These are phyloP conservation scores for Umbilicaria muhlenbergii DNA, from an alignment of 495 filamentous ascomycete genomes.

Conservation along the genomic window DNA sequence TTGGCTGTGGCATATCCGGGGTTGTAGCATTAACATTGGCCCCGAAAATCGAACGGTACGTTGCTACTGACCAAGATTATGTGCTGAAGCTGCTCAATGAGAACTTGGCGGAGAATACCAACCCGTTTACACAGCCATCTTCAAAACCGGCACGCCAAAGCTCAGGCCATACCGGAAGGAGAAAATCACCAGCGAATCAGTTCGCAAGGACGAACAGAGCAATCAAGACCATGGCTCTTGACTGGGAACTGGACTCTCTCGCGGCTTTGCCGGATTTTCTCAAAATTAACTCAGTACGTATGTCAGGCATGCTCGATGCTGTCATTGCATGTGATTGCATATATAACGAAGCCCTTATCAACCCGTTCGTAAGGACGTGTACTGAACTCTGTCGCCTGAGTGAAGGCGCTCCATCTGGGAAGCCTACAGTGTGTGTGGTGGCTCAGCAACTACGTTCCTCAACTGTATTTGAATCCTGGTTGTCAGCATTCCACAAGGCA, in stretches of 20 bases:
- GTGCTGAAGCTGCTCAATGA: constrained; percentile 54
- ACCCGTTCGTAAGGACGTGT: constrained; percentile 72
- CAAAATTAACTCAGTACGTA: constrained; percentile 11
- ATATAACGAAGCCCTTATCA: constrained; percentile 73
- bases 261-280: constrained; percentile 7
- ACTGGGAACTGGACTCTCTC: constrained; percentile 49
- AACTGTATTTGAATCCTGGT: constrained; percentile 74
- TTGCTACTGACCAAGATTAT: constrained; percentile 83
- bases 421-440: constrained; percentile 5
- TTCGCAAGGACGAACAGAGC: constrained; percentile 5
- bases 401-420: constrained; percentile 6
- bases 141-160: no score
- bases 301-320: constrained; percentile 32
- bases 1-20: constrained; percentile 76
- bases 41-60: constrained; percentile 43
- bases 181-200: constrained; percentile 4
- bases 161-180: constrained; percentile 3
- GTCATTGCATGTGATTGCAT: constrained; percentile 79
- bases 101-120: constrained; percentile 55
- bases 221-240: constrained; percentile 37
- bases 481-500: constrained; percentile 41
- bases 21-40: constrained; percentile 53
- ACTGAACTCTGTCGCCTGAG: constrained; percentile 55
- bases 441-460: constrained; percentile 54
- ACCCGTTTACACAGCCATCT: background rate